Evolutionary conservation across 805 yeast species (phyloP), one percentile per base, ranked within the genome.

Genomic region (Hagleromyces aurorensis): DNA sequence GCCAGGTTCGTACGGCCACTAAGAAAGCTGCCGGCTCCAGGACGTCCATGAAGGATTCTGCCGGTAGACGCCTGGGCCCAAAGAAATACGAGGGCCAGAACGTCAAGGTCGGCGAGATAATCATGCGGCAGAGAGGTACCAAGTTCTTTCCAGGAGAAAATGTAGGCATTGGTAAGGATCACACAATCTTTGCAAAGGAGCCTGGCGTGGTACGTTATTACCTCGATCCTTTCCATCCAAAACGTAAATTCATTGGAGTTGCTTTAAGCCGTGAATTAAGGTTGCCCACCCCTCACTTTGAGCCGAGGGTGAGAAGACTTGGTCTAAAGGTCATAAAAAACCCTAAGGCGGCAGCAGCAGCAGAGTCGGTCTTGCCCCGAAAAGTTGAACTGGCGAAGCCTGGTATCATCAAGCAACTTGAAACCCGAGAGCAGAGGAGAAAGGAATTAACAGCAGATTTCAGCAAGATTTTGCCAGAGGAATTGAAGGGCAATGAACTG

Each of bases 21-120:
- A 91, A 91, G 61, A 80, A 77, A 55, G 96, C 91, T 6, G 85
- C 93, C 13, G 96, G 96, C 46, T 85, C 96, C n/a, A 82, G 76
- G 61, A 82, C 96, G 11, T 82, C 81, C 43, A 87, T 81, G 75
- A 79, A 80, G 54, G 96, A 87, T 57, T 87, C 98, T 10, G 85
- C 85, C 3, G 98, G 98, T 65, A 76, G 93, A 57, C 69, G 97
- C 52, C 64, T 91, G 29, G 98, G 98, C 15, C 81, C 93, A 19
- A 91, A 91, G 61, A 81, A 70, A 28, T 72, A 79, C 38, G 96
- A 89, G 49, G 86, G 91, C 22, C 61, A 64, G 25, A 50, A 49
- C 17, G 95, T 89, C 1, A 67, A 69, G 28, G 75, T 83, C 1
- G 96, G 96, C 7, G 82, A 86, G 48, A 86, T 91, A 43, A 67